Conservation (phyloP, 2,329 filamentous ascomycete genomes). For the Penicillium brevicompactum region DNA sequence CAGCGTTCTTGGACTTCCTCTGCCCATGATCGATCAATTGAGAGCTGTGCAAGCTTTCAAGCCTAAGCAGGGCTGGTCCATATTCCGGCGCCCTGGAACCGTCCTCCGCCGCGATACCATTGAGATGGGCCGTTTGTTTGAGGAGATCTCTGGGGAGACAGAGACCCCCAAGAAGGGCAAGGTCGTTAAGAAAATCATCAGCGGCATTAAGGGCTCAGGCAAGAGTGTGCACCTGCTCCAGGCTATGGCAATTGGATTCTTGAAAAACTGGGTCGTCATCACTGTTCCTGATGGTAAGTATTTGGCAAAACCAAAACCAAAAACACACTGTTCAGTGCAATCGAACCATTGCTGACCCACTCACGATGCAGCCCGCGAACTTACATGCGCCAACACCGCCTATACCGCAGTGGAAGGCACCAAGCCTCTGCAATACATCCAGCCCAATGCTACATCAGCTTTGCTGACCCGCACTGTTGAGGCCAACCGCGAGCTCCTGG, state of each 20-base stretch:
- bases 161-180: constrained; percentile 35
- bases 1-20: constrained; percentile 69
- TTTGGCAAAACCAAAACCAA: neutral
- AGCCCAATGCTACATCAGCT: constrained; percentile 74
- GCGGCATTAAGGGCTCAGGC: constrained; percentile 73
- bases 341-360: constrained; percentile 17
- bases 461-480: constrained; percentile 72
- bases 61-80: constrained; percentile 79
- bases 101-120: constrained; percentile 79
- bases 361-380: constrained; percentile 67
- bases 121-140: constrained; percentile 66
- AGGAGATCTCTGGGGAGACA: constrained; percentile 51
- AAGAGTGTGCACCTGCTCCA: constrained; percentile 88
- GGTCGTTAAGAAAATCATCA: constrained; percentile 63
- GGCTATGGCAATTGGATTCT: constrained; percentile 75
- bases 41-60: constrained; percentile 89
- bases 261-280: constrained; percentile 86
- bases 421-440: constrained; percentile 64
- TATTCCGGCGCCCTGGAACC: constrained; percentile 80
- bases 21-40: constrained; percentile 73
- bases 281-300: constrained; percentile 81
- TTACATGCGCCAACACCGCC: constrained; percentile 77
- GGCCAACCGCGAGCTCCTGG: constrained; percentile 70
- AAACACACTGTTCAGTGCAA: neutral
- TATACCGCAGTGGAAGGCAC: constrained; percentile 70